Conservation (phyloP, 2,329 filamentous ascomycete genomes). For the Orbilia ellipsospora region DNA sequence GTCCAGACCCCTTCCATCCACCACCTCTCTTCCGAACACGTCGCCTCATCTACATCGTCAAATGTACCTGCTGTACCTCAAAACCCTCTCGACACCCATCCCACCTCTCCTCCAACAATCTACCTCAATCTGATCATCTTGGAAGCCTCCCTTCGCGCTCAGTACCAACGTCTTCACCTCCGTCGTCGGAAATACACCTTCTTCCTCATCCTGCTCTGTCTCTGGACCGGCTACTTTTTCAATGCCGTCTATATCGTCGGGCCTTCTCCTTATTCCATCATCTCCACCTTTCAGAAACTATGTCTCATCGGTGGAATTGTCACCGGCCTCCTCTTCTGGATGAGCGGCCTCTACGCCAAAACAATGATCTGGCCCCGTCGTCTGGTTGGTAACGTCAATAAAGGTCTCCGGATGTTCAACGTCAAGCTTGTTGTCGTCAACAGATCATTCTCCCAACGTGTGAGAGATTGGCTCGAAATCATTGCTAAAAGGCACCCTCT, state of each 20-base stretch:
- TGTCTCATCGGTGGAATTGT: constrained; percentile 91
- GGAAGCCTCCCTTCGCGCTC: constrained; percentile 89
- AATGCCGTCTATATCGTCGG: constrained; percentile 93
- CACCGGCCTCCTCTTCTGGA: constrained; percentile 88
- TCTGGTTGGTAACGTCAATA: constrained; percentile 89
- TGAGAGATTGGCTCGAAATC: constrained; percentile 46
- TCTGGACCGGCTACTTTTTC: constrained; percentile 86
- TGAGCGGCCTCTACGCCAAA: constrained; percentile 94
- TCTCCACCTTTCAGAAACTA: constrained; percentile 74
- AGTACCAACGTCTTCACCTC: constrained; percentile 89
- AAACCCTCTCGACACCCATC: constrained; percentile 82
- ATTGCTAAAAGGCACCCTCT: constrained; percentile 46
- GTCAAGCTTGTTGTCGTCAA: constrained; percentile 89
- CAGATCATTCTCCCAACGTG: constrained; percentile 36
- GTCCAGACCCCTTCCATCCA: constrained; percentile 61
- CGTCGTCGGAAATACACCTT: constrained; percentile 92
- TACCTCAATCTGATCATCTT: constrained; percentile 98
- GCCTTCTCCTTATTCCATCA: constrained; percentile 82
- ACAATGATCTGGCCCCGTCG: constrained; percentile 92
- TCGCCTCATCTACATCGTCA: constrained; percentile 64
- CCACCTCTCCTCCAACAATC: constrained; percentile 93
- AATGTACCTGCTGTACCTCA: constrained; percentile 62
- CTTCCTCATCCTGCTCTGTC: constrained; percentile 80
- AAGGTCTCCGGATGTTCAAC: constrained; percentile 91
- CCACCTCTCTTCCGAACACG: constrained; percentile 49